Conservation (phyloP, 352 stramenopile species). For the Phytophthora uliginosa region DNA sequence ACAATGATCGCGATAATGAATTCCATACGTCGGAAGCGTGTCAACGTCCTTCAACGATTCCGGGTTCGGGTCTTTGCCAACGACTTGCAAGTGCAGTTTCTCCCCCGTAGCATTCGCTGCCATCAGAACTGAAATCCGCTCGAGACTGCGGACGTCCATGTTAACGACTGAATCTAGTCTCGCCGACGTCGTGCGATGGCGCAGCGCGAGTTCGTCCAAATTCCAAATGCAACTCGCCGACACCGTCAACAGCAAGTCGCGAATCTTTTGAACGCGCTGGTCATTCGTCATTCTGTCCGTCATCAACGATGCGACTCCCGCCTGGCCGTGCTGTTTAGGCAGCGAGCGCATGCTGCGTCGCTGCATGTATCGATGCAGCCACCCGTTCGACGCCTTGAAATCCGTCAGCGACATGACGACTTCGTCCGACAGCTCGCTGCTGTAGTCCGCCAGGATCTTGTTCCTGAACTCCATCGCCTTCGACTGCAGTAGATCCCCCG, state of each 20-base stretch:
- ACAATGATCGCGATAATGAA: constrained; percentile 57
- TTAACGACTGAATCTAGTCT: constrained; percentile 54
- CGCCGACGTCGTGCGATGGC: constrained; percentile 54
- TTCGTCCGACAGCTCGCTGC: constrained; percentile 71
- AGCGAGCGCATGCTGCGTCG: constrained; percentile 75
- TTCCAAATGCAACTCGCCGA: constrained; percentile 79
- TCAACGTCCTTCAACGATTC: constrained; percentile 53
- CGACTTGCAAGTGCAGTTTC: constrained; percentile 70
- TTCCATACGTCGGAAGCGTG: constrained; percentile 39
- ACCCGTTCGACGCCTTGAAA: constrained; percentile 89
- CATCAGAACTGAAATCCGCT: constrained; percentile 65
- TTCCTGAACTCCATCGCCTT: constrained; percentile 88
- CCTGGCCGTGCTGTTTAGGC: constrained; percentile 53
- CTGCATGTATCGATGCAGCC: constrained; percentile 84
- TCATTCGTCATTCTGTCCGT: constrained; percentile 38
- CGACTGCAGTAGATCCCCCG: constrained; percentile 77
- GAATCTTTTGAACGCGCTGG: constrained; percentile 59
- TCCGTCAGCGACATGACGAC: constrained; percentile 83
- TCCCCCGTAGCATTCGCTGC: constrained; percentile 72
- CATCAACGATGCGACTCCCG: not conserved
- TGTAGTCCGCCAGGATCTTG: constrained; percentile 83
- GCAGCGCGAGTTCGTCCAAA: constrained; percentile 64
- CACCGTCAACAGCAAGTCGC: constrained; percentile 56
- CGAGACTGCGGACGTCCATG: constrained; percentile 55
- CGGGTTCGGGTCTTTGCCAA: constrained; percentile 54